Evolutionary conservation across 2,329 filamentous ascomycete genomes (phyloP).

Genomic region (Apiospora aurea): DNA sequence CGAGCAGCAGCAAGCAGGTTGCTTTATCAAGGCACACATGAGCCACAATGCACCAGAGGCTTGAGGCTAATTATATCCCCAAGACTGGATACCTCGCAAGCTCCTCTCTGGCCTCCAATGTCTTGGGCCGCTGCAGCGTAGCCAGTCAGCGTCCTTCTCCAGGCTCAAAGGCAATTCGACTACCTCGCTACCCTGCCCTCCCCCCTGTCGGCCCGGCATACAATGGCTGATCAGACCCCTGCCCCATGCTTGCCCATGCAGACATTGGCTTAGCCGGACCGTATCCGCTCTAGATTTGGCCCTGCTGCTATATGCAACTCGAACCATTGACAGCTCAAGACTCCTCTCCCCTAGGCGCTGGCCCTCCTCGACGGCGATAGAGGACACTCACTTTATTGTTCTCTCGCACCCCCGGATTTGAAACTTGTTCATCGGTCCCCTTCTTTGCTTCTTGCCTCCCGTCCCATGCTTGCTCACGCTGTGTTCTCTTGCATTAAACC

Average conservation of each 20-base stretch:
- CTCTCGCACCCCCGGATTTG: conserved; percentile 39
- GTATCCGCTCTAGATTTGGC: conserved; percentile 52
- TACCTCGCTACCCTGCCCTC: conserved; percentile 43
- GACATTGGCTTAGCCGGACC: conserved; percentile 51
- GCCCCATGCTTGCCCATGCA: conserved; percentile 44
- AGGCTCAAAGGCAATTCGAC: conserved; percentile 40
- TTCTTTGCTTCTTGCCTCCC: conserved; percentile 40
- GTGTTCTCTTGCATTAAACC: conserved; percentile 36
- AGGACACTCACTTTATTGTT: conserved; percentile 45
- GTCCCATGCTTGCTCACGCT: conserved; percentile 37
- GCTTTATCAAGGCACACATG: conserved; percentile 24
- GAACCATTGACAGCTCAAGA: conserved; percentile 52
- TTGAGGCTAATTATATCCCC: conserved; percentile 50
- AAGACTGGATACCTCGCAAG: conserved; percentile 34
- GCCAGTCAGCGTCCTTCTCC: conserved; percentile 38
- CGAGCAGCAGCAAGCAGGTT: conserved; percentile 23
- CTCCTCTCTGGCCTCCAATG: conserved; percentile 35
- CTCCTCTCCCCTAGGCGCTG: conserved; percentile 51
- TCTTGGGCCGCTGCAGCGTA: conserved; percentile 44
- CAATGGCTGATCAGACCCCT: conserved; percentile 47
- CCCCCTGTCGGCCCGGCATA: conserved; percentile 46
- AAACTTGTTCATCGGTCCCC: conserved; percentile 32
- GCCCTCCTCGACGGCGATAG: conserved; percentile 43
- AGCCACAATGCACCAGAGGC: conserved; percentile 32
- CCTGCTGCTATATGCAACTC: conserved; percentile 44